phyloP scores from a whole-genome alignment of 768 basidiomycete genomes.

The Macrolepiota dolichaula region DNA sequence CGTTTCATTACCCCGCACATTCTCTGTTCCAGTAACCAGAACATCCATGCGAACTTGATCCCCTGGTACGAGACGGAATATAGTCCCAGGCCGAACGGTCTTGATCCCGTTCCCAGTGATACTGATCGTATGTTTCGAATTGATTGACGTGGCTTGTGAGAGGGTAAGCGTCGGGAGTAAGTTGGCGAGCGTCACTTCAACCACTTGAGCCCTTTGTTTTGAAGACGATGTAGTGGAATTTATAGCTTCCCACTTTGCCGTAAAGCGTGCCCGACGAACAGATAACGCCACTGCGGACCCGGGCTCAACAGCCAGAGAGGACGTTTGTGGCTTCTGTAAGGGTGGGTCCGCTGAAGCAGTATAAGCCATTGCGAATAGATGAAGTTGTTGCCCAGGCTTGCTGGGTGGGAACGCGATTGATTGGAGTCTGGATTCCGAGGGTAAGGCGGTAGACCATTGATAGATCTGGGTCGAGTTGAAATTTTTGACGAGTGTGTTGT shows the following conservation, averaged over 20 bases:
- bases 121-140: constrained; percentile 30
- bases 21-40: constrained; percentile 33
- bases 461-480: constrained; percentile 42
- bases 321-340: not conserved
- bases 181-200: constrained; percentile 52
- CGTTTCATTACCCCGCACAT: constrained; percentile 14
- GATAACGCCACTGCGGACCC: constrained; percentile 27
- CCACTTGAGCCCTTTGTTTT: constrained; percentile 35
- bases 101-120: constrained; percentile 33
- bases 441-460: constrained; percentile 41
- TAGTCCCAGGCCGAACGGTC: constrained; percentile 37
- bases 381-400: constrained; percentile 30
- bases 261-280: constrained; percentile 40
- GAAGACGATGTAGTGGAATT: constrained; percentile 10
- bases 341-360: constrained; percentile 24
- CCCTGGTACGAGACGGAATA: constrained; percentile 44
- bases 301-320: no score
- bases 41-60: constrained; percentile 53
- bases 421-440: constrained; percentile 34
- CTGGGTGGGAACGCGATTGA: constrained; percentile 41
- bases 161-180: constrained; percentile 33
- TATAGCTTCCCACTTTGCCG: constrained; percentile 42
- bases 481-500: constrained; percentile 25
- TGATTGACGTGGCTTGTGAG: constrained; percentile 27
- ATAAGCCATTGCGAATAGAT: constrained; percentile 43